phyloP scores from a whole-genome alignment of 2,329 filamentous ascomycete species.

The Hansfordia pulvinata region DNA sequence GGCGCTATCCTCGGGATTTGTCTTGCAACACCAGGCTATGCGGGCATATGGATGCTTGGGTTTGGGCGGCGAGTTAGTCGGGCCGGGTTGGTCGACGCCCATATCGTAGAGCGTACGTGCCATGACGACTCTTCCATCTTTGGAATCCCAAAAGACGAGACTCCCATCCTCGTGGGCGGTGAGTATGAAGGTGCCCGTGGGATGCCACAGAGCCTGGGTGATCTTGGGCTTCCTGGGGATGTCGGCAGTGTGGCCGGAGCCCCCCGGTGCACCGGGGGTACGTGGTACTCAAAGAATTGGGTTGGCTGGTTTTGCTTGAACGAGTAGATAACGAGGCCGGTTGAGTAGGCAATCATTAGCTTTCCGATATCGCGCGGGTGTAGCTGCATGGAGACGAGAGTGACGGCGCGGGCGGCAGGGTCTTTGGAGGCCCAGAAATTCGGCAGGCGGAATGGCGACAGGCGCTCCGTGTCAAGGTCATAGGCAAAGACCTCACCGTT shows the following conservation, averaged over 20 bases:
- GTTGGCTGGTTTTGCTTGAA: conserved; percentile 80
- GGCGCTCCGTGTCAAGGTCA: conserved; percentile 69
- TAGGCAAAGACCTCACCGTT: conserved; percentile 84
- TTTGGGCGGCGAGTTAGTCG: conserved; percentile 34
- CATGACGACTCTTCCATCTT: conserved; percentile 72
- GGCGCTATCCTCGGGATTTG: conserved; percentile 85
- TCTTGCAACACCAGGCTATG: conserved; percentile 87
- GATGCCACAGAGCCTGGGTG: conserved; percentile 85
- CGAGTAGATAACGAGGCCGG: conserved; percentile 81
- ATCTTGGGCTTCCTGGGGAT: conserved; percentile 57
- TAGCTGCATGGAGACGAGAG: conserved; percentile 66
- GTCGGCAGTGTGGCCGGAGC: conserved; percentile 52
- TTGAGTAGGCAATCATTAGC: conserved; percentile 77
- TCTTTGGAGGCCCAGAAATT: conserved; percentile 75
- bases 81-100: conserved; percentile 55
- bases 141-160: conserved; percentile 87
- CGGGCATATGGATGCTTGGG: conserved; percentile 63
- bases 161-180: conserved; percentile 86
- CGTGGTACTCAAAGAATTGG: conserved; percentile 70
- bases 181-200: conserved; percentile 77
- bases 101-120: conserved; percentile 67
- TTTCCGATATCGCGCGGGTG: conserved; percentile 90
- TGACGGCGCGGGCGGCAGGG: conserved; percentile 42
- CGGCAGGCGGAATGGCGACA: conserved; percentile 67
- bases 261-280: conserved; percentile 78